Conservation (phyloP, 2,329 filamentous ascomycete genomes). For the Elsinoe fawcettii region DNA sequence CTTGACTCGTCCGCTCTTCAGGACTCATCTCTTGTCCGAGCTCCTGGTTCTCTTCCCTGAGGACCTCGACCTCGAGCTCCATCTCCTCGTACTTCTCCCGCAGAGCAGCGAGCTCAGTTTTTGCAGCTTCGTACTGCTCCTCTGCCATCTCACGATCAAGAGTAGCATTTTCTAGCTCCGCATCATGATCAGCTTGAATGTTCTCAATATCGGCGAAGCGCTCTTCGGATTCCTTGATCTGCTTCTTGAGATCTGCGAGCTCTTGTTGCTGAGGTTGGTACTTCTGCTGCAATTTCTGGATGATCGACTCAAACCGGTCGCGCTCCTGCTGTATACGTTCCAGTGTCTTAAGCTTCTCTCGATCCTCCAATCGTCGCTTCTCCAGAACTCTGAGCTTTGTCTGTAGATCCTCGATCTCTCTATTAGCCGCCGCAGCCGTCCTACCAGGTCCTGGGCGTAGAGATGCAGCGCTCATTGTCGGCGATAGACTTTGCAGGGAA, state of each 20-base stretch:
- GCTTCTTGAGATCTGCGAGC: slow-evolving; percentile 64
- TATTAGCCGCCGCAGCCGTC: slow-evolving; percentile 42
- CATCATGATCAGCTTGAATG: slow-evolving; percentile 75
- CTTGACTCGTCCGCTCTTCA: slow-evolving; percentile 77
- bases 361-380: slow-evolving; percentile 75
- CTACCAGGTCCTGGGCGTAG: slow-evolving; percentile 26
- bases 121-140: slow-evolving; percentile 75
- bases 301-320: slow-evolving; percentile 73
- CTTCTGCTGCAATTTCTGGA: slow-evolving; percentile 84
- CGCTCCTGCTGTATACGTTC: slow-evolving; percentile 69
- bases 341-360: slow-evolving; percentile 72
- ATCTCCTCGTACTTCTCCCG: slow-evolving; percentile 74
- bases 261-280: slow-evolving; percentile 80
- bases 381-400: slow-evolving; percentile 81
- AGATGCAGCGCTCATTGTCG: slow-evolving; percentile 9
- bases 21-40: slow-evolving; percentile 75
- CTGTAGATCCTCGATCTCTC: slow-evolving; percentile 80
- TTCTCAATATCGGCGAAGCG: slow-evolving; percentile 62
- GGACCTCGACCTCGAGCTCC: slow-evolving; percentile 77
- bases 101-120: slow-evolving; percentile 69
- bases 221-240: slow-evolving; percentile 66
- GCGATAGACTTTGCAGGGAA: slow-evolving; percentile 22
- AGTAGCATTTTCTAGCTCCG: slow-evolving; percentile 74
- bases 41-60: slow-evolving; percentile 80
- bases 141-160: slow-evolving; percentile 95